These are phyloP conservation scores for Candida manassasensis DNA, from an alignment of 805 yeast species.

Conservation along the genomic window DNA sequence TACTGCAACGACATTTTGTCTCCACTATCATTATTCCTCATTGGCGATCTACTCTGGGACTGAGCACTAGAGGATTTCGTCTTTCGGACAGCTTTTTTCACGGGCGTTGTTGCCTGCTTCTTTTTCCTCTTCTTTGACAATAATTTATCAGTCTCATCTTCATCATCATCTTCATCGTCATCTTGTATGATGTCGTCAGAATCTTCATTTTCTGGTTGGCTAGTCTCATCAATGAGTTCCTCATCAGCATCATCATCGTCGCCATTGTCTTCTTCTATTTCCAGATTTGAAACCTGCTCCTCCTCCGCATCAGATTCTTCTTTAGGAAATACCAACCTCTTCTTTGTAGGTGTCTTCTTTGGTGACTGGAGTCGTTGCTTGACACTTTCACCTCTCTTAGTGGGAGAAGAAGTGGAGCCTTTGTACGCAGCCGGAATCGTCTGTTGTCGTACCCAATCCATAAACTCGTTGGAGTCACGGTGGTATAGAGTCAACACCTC, in stretches of 20 bases:
- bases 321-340: constrained; percentile 10
- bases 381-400: constrained; percentile 6
- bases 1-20: constrained; percentile 22
- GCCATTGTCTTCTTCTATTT: constrained; percentile 3
- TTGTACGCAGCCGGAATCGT: constrained; percentile 24
- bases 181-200: constrained; percentile 9
- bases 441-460: constrained; percentile 13
- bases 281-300: constrained; percentile 1
- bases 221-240: constrained; percentile 2
- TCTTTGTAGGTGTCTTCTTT: constrained; percentile 8
- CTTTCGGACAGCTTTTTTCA: constrained; percentile 3
- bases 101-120: constrained; percentile 6
- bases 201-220: too few species aligned
- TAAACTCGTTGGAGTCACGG: constrained; percentile 25
- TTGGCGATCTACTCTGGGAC: constrained; percentile 11
- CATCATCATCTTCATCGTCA: constrained; percentile 5
- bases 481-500: constrained; percentile 20
- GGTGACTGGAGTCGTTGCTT: constrained; percentile 6
- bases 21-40: constrained; percentile 16
- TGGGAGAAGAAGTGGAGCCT: constrained; percentile 3
- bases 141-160: constrained; percentile 7
- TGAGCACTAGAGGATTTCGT: constrained; percentile 8
- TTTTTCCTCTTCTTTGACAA: constrained; percentile 7
- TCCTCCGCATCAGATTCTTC: constrained; percentile 5
- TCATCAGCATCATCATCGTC: constrained; percentile 1